Evolutionary conservation across 169 alveolate species (phyloP).

Genomic region (Cryptosporidium bovis): DNA sequence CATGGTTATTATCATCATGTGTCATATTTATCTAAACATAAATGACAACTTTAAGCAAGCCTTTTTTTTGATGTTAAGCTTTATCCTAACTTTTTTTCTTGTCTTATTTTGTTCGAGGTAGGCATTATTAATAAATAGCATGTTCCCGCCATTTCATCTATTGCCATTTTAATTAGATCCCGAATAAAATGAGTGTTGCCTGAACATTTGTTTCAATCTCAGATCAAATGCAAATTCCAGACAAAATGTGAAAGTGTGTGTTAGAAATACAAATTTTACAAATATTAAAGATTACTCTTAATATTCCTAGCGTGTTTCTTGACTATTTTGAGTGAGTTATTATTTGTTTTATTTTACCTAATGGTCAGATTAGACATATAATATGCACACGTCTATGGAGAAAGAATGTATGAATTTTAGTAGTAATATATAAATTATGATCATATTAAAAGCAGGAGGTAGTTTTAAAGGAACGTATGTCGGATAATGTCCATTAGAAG

Average conservation of each 20-base stretch:
- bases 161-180: background rate
- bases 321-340: background rate
- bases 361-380: slow-evolving; percentile 56
- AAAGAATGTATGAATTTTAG: slow-evolving; percentile 5
- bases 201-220: background rate
- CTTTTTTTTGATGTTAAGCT: no score
- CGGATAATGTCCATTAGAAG: slow-evolving; percentile 32
- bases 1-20: slow-evolving; percentile 5
- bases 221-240: no score
- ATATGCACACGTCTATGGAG: slow-evolving; percentile 61
- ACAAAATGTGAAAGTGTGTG: no score
- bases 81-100: no score
- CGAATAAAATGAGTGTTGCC: background rate
- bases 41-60: no score
- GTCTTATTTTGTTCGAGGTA: no score
- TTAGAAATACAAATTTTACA: no score
- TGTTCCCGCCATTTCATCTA: no score
- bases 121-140: no score
- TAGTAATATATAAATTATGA: background rate
- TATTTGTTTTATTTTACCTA: background rate
- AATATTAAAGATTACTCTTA: no score
- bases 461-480: background rate
- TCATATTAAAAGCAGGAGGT: background rate
- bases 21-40: background rate
- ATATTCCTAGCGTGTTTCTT: background rate